Percentiles rank a stretch among this genome's conserved stretches.
phyloP scores from a whole-genome alignment of 106 monocot genomes.

The Triglochin maritima region DNA sequence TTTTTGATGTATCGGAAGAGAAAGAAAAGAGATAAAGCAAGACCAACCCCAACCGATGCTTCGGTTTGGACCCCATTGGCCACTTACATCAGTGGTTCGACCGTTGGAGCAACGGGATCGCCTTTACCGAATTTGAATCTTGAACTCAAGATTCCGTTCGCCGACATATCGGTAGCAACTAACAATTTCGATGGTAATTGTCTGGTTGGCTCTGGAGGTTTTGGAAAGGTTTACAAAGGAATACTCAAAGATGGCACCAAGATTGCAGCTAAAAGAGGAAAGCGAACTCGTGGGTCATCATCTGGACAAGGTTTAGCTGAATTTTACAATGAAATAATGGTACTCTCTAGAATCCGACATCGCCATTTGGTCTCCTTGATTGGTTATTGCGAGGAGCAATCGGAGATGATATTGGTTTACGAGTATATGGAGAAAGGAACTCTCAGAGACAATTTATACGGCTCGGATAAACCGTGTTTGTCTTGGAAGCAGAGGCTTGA shows the following conservation, averaged over 20 bases:
- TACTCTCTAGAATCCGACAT: slow-evolving; percentile 26
- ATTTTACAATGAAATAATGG: slow-evolving; percentile 18
- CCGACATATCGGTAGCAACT: slow-evolving; percentile 10
- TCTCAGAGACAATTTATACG: slow-evolving; percentile 22
- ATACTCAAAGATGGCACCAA: slow-evolving; percentile 12
- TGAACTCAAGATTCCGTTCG: slow-evolving; percentile 7
- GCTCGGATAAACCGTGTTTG: background rate
- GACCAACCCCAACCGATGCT: background rate
- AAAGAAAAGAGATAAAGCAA: background rate
- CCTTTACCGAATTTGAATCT: slow-evolving; percentile 8
- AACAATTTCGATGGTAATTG: slow-evolving; percentile 11
- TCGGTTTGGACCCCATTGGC: background rate
- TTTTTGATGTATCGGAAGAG: background rate
- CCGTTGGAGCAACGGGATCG: background rate
- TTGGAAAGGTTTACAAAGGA: slow-evolving; percentile 24
- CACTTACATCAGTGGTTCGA: background rate
- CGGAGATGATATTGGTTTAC: slow-evolving; percentile 33
- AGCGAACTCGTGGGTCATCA: background rate
- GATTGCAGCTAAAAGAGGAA: slow-evolving; percentile 23
- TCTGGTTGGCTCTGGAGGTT: slow-evolving; percentile 21
- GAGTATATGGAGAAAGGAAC: slow-evolving; percentile 25
- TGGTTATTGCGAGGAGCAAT: slow-evolving; percentile 27
- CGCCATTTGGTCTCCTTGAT: slow-evolving; percentile 27
- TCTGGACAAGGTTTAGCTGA: slow-evolving; percentile 17
- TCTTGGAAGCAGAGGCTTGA: slow-evolving; percentile 30